Evolutionary conservation across 129 eudicot genomes (phyloP).

Genomic region (Sambucus nigra): DNA sequence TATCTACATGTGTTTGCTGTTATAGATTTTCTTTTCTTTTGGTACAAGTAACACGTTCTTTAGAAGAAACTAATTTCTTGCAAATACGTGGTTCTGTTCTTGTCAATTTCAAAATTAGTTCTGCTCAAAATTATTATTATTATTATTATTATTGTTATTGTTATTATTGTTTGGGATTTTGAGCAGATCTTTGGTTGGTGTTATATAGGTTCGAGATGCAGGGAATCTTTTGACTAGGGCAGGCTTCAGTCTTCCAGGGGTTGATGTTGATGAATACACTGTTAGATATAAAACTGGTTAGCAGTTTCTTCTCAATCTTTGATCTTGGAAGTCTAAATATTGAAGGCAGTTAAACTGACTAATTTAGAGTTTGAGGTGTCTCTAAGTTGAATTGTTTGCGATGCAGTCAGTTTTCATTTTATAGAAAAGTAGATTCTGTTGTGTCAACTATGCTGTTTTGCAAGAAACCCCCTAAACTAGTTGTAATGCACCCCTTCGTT

Average conservation of each 20-base stretch:
- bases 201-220: conserved; percentile 85
- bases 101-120: too few species aligned
- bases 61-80: not conserved
- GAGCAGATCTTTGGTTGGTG: conserved; percentile 9
- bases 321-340: conserved; percentile 1
- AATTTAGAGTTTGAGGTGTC: not conserved
- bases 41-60: not conserved
- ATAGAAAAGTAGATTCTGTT: too few species aligned
- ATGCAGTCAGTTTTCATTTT: not conserved
- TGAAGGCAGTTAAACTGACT: not conserved
- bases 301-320: conserved; percentile 15
- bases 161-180: not conserved
- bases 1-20: too few species aligned
- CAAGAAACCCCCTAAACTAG: too few species aligned
- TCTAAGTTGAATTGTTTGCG: not conserved
- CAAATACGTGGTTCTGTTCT: not conserved
- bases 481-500: too few species aligned
- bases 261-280: conserved; percentile 89
- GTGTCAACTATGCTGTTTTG: too few species aligned
- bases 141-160: not conserved
- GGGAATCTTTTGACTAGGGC: conserved; percentile 96
- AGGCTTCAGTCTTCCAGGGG: conserved; percentile 96
- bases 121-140: too few species aligned
- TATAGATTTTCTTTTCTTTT: too few species aligned
- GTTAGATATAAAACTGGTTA: conserved; percentile 86